phyloP scores from a whole-genome alignment of 495 filamentous ascomycete species.

The Podospora pseudoanserina region DNA sequence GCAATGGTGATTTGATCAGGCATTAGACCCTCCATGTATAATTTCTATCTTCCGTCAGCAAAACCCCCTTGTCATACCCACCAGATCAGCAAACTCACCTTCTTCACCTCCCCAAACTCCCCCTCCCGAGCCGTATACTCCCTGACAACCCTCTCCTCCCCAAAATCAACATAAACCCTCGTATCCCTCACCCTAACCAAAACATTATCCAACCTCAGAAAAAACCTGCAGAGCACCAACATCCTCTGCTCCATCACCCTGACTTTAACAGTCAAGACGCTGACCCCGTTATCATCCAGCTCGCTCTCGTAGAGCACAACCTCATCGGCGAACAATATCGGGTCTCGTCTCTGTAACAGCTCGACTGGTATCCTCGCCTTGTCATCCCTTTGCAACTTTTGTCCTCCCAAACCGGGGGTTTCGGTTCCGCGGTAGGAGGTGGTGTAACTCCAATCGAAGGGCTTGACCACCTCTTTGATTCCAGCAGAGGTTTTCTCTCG shows the following conservation, averaged over 20 bases:
- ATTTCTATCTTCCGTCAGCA: conserved; percentile 48
- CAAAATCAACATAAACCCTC: conserved; percentile 87
- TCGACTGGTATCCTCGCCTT: conserved; percentile 68
- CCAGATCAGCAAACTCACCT: conserved; percentile 47
- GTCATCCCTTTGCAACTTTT: background rate
- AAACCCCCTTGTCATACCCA: background rate
- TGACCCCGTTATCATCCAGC: conserved; percentile 94
- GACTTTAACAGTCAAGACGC: conserved; percentile 80
- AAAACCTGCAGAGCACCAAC: conserved; percentile 81
- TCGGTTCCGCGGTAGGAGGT: conserved; percentile 77
- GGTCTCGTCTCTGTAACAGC: conserved; percentile 73
- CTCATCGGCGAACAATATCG: conserved; percentile 92
- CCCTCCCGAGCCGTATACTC: conserved; percentile 85
- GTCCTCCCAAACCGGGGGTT: background rate
- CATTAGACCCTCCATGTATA: conserved; percentile 57
- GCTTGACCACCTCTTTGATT: conserved; percentile 89
- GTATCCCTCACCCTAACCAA: conserved; percentile 84
- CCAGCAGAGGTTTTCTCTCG: conserved; percentile 81
- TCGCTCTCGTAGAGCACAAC: conserved; percentile 96
- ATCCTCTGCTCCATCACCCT: conserved; percentile 86
- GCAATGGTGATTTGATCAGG: conserved; percentile 71
- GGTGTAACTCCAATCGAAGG: conserved; percentile 96
- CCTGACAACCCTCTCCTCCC: conserved; percentile 71
- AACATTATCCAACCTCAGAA: conserved; percentile 89
- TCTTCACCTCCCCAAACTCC: conserved; percentile 69